These are phyloP conservation scores for Neohortaea acidophila DNA, from an alignment of 495 filamentous ascomycete genomes.

Conservation along the genomic window DNA sequence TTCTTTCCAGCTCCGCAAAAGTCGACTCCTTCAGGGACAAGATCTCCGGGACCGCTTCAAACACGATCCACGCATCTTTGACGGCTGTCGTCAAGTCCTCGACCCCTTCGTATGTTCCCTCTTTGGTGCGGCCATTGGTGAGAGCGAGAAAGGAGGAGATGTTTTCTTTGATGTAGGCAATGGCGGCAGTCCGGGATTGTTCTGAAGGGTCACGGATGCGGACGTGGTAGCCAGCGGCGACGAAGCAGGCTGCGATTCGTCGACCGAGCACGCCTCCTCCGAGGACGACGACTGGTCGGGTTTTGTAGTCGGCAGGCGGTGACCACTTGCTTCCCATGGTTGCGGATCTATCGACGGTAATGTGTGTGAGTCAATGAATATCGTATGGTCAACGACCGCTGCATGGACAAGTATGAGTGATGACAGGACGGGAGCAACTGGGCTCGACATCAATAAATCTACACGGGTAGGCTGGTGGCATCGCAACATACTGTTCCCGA, in stretches of 20 bases:
- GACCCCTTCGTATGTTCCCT: conserved; percentile 22
- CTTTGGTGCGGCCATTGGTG: conserved; percentile 24
- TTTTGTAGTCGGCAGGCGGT: conserved; percentile 24
- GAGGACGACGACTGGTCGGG: conserved; percentile 30
- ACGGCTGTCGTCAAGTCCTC: conserved; percentile 29
- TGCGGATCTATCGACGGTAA: no score
- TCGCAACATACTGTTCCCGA: no score
- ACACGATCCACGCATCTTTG: conserved; percentile 34
- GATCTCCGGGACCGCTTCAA: conserved; percentile 42
- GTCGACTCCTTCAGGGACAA: conserved; percentile 35
- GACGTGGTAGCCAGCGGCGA: conserved; percentile 31
- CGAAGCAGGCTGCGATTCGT: conserved; percentile 31
- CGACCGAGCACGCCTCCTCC: conserved; percentile 36
- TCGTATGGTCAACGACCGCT: no score
- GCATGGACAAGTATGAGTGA: no score
- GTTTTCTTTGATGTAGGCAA: conserved; percentile 30
- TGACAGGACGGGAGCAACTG: no score
- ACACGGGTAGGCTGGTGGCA: no score
- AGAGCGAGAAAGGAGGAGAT: conserved; percentile 17
- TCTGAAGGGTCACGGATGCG: conserved; percentile 30
- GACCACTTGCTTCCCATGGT: conserved; percentile 18
- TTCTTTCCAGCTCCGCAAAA: conserved; percentile 33
- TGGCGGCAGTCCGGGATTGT: conserved; percentile 24
- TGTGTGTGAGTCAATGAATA: no score
- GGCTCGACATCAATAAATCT: no score